Conservation (phyloP, 192 early-diverging fungal genomes). For the Backusella parvicylindrica region DNA sequence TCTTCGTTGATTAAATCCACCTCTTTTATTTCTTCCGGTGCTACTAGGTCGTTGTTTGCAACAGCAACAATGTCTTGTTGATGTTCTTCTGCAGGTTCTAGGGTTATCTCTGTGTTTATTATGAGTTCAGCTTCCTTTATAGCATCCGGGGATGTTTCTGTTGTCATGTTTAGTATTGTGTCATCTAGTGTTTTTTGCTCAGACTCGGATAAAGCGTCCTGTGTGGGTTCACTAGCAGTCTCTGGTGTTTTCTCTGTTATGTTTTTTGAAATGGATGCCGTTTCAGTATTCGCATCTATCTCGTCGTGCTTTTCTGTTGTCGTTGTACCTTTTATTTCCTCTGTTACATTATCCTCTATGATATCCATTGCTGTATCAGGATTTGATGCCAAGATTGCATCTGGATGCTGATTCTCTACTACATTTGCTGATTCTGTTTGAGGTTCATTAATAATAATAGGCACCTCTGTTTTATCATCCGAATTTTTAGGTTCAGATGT, state of each 20-base stretch:
- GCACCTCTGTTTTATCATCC: background rate
- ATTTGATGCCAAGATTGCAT: background rate
- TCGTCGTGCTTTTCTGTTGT: background rate
- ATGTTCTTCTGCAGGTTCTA: background rate
- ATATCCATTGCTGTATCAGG: background rate
- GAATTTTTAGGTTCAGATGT: background rate
- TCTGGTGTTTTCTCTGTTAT: background rate
- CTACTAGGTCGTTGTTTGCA: background rate
- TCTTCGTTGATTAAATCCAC: background rate
- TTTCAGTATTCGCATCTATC: background rate
- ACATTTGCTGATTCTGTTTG: background rate
- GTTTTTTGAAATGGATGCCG: too few relatives aligned
- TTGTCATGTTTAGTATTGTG: background rate
- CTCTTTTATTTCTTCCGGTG: conserved; percentile 3
- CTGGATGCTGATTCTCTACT: background rate
- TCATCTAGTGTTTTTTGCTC: background rate
- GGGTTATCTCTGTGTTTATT: background rate
- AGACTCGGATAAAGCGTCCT: background rate
- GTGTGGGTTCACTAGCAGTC: background rate
- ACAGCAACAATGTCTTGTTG: background rate
- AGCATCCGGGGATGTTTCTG: background rate
- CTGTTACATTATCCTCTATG: background rate
- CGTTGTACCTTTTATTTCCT: background rate
- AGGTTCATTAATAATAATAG: background rate
- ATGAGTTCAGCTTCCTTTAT: background rate